Base-by-base conservation (phyloP, 2,329 filamentous ascomycete genomes). In the Ascosphaera aggregata region DNA sequence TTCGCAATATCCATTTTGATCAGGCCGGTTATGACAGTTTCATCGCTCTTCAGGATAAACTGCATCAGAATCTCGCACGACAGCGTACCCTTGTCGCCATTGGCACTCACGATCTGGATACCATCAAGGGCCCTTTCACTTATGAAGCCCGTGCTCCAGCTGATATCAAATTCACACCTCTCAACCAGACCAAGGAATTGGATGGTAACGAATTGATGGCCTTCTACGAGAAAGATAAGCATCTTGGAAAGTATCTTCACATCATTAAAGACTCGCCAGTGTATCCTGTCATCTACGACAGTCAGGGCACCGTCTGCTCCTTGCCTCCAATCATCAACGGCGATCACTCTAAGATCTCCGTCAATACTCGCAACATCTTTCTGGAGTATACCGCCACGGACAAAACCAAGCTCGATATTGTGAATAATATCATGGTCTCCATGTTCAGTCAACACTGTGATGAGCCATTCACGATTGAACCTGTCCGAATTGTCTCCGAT, bases 311-410 rank as follows among this genome's bases (percentile, higher is more conserved):
- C 35, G 84, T 98, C 27, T 86, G 89, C 61, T 95, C 86, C 5
- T 67, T 98, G 50, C 89, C 89, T 1, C 89, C 89, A 15, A 95
- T 98, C 50, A 98, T 98, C 66, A 98, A 98, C 63, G 74, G 85
- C 51, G 73, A 98, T 52, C 85, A 89, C 61, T 94, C 85, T 51
- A 98, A 98, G 62, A 98, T 98, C 55, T 82, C 76, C 5, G 63
- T 91, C 35, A 64, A 91, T 54, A 95, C 85, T 42, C 86, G 71
- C 53, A 94, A 98, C 52, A 73, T 98, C 52, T 80, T 98, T 59
- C 91, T 98, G 56, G 89, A 98, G 60, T 84, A 93, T 51, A 98
- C 89, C 5, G 91, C 85, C 32, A 86, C 84, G 32, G 89, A 98
- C 56, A 76, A 79, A 54, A 98, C 91, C 19, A 98, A 98, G 64